Evolutionary conservation across 23 red algal species (phyloP), one percentile per base, ranked within the genome.

Genomic region (Gracilaria gracilis): DNA sequence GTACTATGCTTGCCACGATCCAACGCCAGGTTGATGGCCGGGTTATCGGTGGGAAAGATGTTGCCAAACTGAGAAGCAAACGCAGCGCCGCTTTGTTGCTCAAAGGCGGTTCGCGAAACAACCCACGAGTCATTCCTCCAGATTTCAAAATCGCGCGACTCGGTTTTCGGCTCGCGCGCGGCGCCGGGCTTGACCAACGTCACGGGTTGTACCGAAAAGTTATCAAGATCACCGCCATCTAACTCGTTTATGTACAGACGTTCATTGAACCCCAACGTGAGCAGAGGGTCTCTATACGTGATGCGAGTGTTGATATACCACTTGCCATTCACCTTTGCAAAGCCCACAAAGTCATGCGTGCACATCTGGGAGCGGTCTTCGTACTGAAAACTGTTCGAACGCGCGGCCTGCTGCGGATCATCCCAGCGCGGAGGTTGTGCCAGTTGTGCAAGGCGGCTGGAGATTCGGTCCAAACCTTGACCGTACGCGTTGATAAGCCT

Each of bases 331-430:
- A 86, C 32, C 39, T 50, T 67, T 19, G 61, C 66, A 86, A 86
- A 86, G 82, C 19, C 58, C 32, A 55, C 58, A 72, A 62, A 86
- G 47, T 86, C 65, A 39, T 86, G 65, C 19, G 16, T 31, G 47
- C 82, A 86, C n/a, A 20, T 50, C 47, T 86, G 82, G 24, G 82
- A 62, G 62, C 82, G 82, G 38, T 62, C 82, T 6, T 86, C 82
- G 62, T 73, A 73, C 1, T 4, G 39, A 23, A 86, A 37, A 32
- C 31, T 32, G 24, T 50, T 21, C 2, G 62, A 57, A 25, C n/a
- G 53, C 51, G 51, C 51, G 14, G 20, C 62, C 31, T n/a, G 82
- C 61, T 34, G 57, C 61, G 49, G 62, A 2, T 35, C 33, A 0
- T 9, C 2, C 50, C 38, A 66, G 39, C 54, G 15, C 21, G 61